phyloP scores from a whole-genome alignment of 495 filamentous ascomycete genomes.

The Trypethelium eluteriae region DNA sequence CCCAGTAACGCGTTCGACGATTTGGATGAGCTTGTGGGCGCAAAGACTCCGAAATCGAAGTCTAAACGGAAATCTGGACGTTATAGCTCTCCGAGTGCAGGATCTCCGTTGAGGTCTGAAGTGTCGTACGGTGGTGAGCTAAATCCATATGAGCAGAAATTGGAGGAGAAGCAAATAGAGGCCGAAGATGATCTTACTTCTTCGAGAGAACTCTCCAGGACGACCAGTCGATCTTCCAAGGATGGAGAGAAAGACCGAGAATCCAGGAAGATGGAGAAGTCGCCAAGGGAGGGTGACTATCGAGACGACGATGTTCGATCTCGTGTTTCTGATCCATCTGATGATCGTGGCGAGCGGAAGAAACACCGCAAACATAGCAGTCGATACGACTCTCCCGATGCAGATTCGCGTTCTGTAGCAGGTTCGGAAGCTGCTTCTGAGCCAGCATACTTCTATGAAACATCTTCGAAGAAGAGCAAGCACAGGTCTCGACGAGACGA shows the following conservation, averaged over 20 bases:
- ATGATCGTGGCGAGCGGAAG: constrained; percentile 4
- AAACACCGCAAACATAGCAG: constrained; percentile 13
- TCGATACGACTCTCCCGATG: constrained; percentile 10
- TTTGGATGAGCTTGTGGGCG: constrained; percentile 13
- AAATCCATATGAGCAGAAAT: constrained; percentile 2
- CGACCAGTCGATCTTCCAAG: neutral
- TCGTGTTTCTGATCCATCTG: neutral
- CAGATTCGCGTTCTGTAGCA: constrained; percentile 20
- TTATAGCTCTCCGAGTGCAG: constrained; percentile 28
- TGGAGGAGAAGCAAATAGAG: neutral
- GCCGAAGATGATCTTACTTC: neutral
- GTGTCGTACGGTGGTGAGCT: constrained; percentile 31
- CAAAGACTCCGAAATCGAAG: constrained; percentile 30
- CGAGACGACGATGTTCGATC: constrained; percentile 6
- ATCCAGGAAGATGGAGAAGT: neutral
- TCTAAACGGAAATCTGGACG: constrained; percentile 28
- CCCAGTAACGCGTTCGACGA: constrained; percentile 23
- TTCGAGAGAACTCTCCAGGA: constrained; percentile 2
- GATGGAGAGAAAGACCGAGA: neutral
- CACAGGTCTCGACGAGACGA: constrained; percentile 16
- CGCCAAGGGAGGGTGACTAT: neutral
- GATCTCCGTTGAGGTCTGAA: constrained; percentile 32
- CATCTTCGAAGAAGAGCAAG: constrained; percentile 23
- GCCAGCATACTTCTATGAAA: constrained; percentile 30
- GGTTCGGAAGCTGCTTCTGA: constrained; percentile 25